Evolutionary conservation across 2,329 filamentous ascomycete genomes (phyloP).

Genomic region (Pseudogymnoascus sp.): DNA sequence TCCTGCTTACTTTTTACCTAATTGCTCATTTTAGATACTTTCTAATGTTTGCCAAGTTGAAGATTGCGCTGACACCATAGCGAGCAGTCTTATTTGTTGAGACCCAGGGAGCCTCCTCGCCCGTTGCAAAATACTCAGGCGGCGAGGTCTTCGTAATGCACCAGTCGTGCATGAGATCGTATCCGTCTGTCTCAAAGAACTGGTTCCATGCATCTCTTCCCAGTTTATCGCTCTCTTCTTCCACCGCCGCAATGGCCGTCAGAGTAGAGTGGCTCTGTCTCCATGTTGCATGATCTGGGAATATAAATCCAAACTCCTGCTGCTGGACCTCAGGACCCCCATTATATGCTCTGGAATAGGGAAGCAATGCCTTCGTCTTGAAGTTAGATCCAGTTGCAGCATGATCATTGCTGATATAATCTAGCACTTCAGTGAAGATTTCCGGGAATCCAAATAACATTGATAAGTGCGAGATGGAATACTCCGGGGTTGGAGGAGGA

Average conservation of each 20-base stretch:
- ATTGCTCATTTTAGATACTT: neutral
- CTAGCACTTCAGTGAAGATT: neutral
- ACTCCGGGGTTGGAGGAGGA: neutral
- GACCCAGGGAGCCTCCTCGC: constrained; percentile 11
- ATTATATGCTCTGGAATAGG: constrained; percentile 11
- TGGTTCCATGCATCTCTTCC: constrained; percentile 8
- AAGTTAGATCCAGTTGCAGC: neutral
- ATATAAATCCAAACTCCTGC: constrained; percentile 7
- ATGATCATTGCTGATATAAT: neutral
- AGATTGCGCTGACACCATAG: constrained; percentile 10
- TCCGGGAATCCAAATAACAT: neutral
- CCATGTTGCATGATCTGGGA: constrained; percentile 2
- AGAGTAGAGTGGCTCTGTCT: constrained; percentile 11
- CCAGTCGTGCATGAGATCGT: neutral
- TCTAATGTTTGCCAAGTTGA: constrained; percentile 9
- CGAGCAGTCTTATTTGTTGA: constrained; percentile 7
- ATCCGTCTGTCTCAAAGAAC: constrained; percentile 9
- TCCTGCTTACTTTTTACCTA: constrained; percentile 10
- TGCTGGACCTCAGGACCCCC: constrained; percentile 5
- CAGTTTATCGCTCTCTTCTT: constrained; percentile 5
- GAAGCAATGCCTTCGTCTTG: neutral
- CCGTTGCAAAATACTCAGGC: constrained; percentile 1
- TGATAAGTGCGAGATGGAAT: constrained; percentile 6
- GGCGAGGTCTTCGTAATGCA: neutral
- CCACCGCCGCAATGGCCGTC: constrained; percentile 6